Base-by-base conservation (phyloP, 1,139 yeast species). In the Spathaspora sp. region DNA sequence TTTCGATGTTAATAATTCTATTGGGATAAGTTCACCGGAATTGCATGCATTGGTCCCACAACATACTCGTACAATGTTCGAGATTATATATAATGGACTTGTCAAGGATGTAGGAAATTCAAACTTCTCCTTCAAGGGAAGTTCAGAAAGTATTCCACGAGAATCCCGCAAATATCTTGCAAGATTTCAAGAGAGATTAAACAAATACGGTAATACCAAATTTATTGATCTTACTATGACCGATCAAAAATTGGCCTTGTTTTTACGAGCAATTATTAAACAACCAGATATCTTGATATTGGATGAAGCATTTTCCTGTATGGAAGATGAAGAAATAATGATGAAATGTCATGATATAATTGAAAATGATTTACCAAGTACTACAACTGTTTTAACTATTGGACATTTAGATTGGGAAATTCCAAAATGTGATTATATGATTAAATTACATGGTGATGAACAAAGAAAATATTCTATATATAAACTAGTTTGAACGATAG, bases 251-350 rank as follows among this genome's bases (percentile, higher is more conserved):
- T 67, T 89, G 11, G 82, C 83, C 0, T 68, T 93, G 29, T 84
- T 93, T 54, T 66, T 90, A 34, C 71, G 98, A 47, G 86, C 96
- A 1, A 59, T 90, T 13, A 74, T 88, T 43, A 89, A 87, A 62
- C 71, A 80, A 51, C 99, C 99, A 0, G 78, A 80, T 42, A 67
- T 93, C 2, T 69, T 93, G 42, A 86, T 93, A 45, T 70, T 93
- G 2, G 99, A 93, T 61, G 99, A 93, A 67, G 96, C 98, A 0
- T 83, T 93, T 52, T 87, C 96, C 13, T 95, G 93, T 26, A 89
- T 91, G 95, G 89, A 86, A 43, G 85, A 82, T 48, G 78, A 61
- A 31, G 51, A 68, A 26, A 73, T 84, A 37, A 77, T 90, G 63
- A 70, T 72, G 20, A 72, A 72, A 50, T 90, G 97, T 53, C 90